Evolutionary conservation across 495 filamentous ascomycete genomes (phyloP).

Genomic region (Penicillium atrosanguineum): DNA sequence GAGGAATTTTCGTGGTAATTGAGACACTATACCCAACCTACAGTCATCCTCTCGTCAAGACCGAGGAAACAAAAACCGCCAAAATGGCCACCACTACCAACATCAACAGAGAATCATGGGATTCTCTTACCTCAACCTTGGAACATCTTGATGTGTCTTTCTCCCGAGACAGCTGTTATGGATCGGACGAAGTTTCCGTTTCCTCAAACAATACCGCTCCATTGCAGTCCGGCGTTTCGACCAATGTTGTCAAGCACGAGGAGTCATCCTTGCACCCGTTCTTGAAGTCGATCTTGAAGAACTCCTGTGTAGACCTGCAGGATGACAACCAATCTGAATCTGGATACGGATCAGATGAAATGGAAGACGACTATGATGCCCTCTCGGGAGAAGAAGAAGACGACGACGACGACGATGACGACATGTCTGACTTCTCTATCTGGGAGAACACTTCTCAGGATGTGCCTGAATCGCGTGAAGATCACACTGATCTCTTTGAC

Average conservation of each 20-base stretch:
- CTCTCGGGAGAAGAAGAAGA: slow-evolving; percentile 30
- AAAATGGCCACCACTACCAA: slow-evolving; percentile 26
- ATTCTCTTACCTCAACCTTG: slow-evolving; percentile 43
- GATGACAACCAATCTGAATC: slow-evolving; percentile 39
- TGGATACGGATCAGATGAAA: slow-evolving; percentile 42
- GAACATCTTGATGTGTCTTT: slow-evolving; percentile 42
- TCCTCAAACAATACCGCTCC: slow-evolving; percentile 30
- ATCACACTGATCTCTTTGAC: slow-evolving; percentile 37
- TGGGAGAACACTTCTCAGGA: slow-evolving; percentile 37
- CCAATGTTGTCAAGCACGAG: slow-evolving; percentile 11
- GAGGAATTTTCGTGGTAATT: slow-evolving; percentile 3
- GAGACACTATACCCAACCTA: neutral
- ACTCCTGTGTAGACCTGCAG: slow-evolving; percentile 25
- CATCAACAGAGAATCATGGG: slow-evolving; percentile 38
- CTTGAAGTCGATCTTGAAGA: slow-evolving; percentile 44
- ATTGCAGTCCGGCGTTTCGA: slow-evolving; percentile 20
- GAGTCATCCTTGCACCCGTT: slow-evolving; percentile 25
- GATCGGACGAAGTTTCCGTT: slow-evolving; percentile 44
- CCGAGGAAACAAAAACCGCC: neutral
- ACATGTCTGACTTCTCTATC: slow-evolving; percentile 34
- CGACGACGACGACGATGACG: slow-evolving; percentile 31
- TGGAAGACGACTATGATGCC: slow-evolving; percentile 34
- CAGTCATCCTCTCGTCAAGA: neutral
- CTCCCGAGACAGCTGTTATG: slow-evolving; percentile 47
- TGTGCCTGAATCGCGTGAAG: slow-evolving; percentile 32